These are phyloP conservation scores for Yamadazyma epiphylla DNA, from an alignment of 1,139 yeast genomes.

Conservation along the genomic window DNA sequence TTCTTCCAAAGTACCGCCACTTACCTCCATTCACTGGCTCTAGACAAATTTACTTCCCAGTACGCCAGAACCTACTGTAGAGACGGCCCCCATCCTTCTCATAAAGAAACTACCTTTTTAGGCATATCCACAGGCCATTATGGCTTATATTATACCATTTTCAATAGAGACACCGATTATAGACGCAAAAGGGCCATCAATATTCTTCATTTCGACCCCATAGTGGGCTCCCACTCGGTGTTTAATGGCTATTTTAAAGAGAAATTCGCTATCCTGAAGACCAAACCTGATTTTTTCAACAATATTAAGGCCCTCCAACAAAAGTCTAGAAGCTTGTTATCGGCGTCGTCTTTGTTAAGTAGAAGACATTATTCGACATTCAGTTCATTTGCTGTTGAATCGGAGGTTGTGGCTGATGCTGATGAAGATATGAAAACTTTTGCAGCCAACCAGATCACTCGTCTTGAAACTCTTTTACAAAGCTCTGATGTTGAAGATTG, in stretches of 20 bases:
- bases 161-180: conserved; percentile 33
- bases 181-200: conserved; percentile 9
- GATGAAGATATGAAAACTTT: conserved; percentile 4
- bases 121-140: conserved; percentile 40
- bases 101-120: conserved; percentile 20
- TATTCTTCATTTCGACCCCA: conserved; percentile 11
- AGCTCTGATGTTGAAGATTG: conserved; percentile 25
- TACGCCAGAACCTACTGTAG: conserved; percentile 19
- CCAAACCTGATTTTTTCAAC: conserved; percentile 25
- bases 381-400: background rate
- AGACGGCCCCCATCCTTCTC: conserved; percentile 32
- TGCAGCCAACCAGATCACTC: conserved; percentile 3
- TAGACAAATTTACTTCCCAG: conserved; percentile 18
- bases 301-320: conserved; percentile 20
- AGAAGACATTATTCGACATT: conserved; percentile 8
- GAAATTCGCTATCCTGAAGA: conserved; percentile 29
- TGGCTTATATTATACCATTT: conserved; percentile 42
- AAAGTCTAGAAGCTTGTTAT: conserved; percentile 17
- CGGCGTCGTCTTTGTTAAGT: conserved; percentile 13
- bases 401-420: conserved; percentile 1
- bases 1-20: conserved; percentile 42
- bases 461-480: conserved; percentile 3
- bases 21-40: conserved; percentile 24
- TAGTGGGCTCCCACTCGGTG: conserved; percentile 2
- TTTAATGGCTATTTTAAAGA: too few species aligned